Base-by-base conservation (phyloP, 1,284 basidiomycete species). In the Vanrija sp. region DNA sequence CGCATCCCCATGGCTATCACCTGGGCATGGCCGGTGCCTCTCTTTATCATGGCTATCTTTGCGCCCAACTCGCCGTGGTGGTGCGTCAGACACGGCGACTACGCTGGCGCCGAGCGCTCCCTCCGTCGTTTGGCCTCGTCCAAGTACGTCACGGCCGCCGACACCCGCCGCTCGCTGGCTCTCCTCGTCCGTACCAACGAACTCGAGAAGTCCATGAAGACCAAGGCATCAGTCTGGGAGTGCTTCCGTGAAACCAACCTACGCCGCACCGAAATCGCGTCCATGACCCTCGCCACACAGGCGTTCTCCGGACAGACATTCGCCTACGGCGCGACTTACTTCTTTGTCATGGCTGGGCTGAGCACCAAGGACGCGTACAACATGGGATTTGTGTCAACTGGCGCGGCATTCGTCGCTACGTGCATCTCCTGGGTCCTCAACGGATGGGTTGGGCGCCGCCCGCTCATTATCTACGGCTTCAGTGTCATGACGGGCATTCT, bases 401-500 rank as follows among this genome's bases (percentile, higher is more conserved):
- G 38, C 38, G 14, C 15, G 2, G 14, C 19, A 6, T 15, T 45
- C 43, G 14, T 45, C 21, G 43, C 16, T 15, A 45, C 43, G 6
- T n/a, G 15, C 21, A 15, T 45, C 6, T n/a, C 21, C 14, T 45
- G 43, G 43, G 6, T 23, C 19, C n/a, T n/a, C 15, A 23, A n/a
- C 21, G 19, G 15, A 7, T 16, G 19, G 14, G 28, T 47, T 18
- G 64, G 66, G n/a, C 56, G 67, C 26, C 63, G 28, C 28, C 28
- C 28, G 2, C 28, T 28, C 28, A 28, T 28, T 6, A 28, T 28
- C 28, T 28, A 51, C 28, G 80, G 80, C 34, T 70, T 79, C 50
- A 52, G 61, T 43, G 46, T 57, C 52, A 75, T 78, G 70, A 59
- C 65, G 38, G 52, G 71, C 51, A 65, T 76, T n/a, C 69, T 81